phyloP scores from a whole-genome alignment of 257 asterid genomes.

The Penstemon eatonii region DNA sequence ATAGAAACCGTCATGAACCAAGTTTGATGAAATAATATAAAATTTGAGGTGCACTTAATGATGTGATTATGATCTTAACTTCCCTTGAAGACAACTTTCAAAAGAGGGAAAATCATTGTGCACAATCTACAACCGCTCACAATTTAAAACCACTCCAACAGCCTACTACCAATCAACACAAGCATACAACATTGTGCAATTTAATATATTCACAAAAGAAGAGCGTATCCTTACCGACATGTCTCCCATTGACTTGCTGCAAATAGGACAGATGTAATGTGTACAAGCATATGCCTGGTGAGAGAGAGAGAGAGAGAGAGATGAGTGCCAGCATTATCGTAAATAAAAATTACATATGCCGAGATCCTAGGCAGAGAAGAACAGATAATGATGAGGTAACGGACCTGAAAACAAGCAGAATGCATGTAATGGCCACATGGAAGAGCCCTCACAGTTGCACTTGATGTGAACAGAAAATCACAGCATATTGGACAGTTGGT shows the following conservation, averaged over 20 bases:
- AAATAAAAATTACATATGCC: background rate
- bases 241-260: conserved; percentile 99
- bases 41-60: too few species aligned
- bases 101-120: background rate
- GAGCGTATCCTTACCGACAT: conserved; percentile 78
- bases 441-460: conserved; percentile 84
- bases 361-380: background rate
- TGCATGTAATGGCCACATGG: conserved; percentile 99
- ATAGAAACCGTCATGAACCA: too few species aligned
- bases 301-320: conserved; percentile 1
- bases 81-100: background rate
- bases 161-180: conserved; percentile 1
- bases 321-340: conserved; percentile 4
- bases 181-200: background rate
- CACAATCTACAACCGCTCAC: background rate
- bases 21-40: too few species aligned
- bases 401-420: conserved; percentile 98
- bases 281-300: conserved; percentile 92
- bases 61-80: background rate
- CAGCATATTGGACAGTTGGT: conserved; percentile 96
- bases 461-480: conserved; percentile 90
- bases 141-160: too few species aligned
- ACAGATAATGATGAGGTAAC: conserved; percentile 1
- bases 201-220: conserved; percentile 9
- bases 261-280: conserved; percentile 87